Conservation (phyloP, 73 alveolate genomes). For the Durusdinium trenchii region DNA sequence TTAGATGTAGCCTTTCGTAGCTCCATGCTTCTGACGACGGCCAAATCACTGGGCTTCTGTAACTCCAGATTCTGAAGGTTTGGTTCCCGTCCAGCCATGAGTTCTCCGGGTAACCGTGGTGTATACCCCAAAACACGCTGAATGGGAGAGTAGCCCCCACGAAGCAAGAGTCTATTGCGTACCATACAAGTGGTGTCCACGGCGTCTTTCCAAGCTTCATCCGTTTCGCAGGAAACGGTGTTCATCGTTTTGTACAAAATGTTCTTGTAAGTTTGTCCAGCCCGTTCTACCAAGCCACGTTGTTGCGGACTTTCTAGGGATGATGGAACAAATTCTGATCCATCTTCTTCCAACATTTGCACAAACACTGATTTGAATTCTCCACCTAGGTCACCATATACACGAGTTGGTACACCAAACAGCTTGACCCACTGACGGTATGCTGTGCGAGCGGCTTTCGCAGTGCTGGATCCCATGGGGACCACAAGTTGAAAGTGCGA, state of each 20-base stretch:
- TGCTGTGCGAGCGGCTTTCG: not conserved
- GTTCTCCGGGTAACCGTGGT: not conserved
- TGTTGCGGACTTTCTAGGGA: not conserved
- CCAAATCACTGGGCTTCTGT: too few species aligned
- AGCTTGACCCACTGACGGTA: not conserved
- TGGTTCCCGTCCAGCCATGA: not conserved
- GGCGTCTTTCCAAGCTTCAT: not conserved
- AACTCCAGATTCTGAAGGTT: too few species aligned
- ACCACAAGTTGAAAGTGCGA: not conserved
- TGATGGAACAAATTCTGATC: not conserved
- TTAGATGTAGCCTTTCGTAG: too few species aligned
- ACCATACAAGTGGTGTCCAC: not conserved
- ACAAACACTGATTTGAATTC: not conserved
- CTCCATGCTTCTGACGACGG: too few species aligned
- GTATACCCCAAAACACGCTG: not conserved
- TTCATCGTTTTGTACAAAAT: not conserved
- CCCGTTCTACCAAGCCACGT: not conserved
- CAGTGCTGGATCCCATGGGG: not conserved
- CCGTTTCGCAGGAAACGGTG: not conserved
- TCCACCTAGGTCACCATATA: not conserved
- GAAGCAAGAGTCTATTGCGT: not conserved
- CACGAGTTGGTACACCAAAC: not conserved
- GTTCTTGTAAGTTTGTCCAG: conserved; percentile 15
- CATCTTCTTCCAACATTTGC: not conserved
- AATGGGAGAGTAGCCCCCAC: conserved; percentile 13